Evolutionary conservation across 345 rosid species (phyloP).

Genomic region (Psidium friedrichsthalianum): DNA sequence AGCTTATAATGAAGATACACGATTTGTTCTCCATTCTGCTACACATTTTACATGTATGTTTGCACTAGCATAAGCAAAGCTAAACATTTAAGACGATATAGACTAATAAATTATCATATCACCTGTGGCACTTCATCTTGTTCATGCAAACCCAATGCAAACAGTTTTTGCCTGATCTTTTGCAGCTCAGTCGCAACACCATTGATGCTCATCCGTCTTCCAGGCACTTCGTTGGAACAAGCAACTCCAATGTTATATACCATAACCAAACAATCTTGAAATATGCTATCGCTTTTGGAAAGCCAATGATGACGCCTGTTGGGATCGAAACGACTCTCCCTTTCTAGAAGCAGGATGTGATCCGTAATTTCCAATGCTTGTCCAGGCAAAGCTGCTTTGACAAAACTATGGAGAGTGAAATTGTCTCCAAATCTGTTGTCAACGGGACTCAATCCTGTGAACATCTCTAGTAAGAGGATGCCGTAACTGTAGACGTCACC

Average conservation of each 20-base stretch:
- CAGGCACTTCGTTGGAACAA: background rate
- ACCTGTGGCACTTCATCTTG: background rate
- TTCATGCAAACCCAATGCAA: background rate
- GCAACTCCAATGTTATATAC: background rate
- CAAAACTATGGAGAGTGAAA: background rate
- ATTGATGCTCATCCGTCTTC: background rate
- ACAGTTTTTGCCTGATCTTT: background rate
- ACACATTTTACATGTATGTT: background rate
- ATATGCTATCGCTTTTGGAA: background rate
- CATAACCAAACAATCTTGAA: background rate
- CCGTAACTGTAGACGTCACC: background rate
- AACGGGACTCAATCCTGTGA: background rate
- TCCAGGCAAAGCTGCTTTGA: background rate
- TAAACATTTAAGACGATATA: background rate
- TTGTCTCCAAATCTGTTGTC: accelerated
- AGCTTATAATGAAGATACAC: background rate
- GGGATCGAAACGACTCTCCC: background rate
- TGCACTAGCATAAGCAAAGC: background rate
- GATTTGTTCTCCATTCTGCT: background rate
- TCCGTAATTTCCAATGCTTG: background rate
- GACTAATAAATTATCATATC: background rate
- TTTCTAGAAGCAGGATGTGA: background rate
- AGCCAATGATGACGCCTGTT: background rate
- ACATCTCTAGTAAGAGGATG: background rate
- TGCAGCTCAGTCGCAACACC: background rate